These are phyloP conservation scores for Chlorella sorokiniana DNA, from an alignment of 139 green algal species.

Conservation along the genomic window DNA sequence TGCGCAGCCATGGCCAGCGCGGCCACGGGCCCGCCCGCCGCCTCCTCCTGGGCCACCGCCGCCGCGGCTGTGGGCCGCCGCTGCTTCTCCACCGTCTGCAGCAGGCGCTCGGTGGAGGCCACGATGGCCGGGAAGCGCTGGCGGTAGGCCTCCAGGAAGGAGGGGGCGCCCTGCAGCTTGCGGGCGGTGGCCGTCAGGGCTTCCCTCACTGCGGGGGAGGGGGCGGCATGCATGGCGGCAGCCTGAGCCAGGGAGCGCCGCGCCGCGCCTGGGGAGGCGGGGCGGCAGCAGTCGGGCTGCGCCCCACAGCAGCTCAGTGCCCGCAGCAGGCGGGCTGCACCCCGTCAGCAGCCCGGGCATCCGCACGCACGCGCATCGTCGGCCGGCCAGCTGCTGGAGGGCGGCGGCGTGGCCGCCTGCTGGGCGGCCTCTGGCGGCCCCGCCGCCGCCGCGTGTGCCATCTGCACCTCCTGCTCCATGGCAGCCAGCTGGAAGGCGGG, in stretches of 20 bases:
- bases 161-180: constrained; percentile 31
- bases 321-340: neutral
- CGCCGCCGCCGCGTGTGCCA: constrained; percentile 10
- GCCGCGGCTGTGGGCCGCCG: neutral
- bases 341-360: no score
- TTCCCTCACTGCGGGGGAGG: constrained; percentile 7
- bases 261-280: no score
- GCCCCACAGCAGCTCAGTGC: neutral
- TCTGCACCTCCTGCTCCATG: constrained; percentile 36
- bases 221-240: neutral
- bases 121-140: constrained; percentile 29
- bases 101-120: constrained; percentile 27
- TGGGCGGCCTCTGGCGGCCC: neutral
- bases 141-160: constrained; percentile 32
- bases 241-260: neutral
- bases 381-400: neutral
- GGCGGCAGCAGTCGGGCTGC: no score
- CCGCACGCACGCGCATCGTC: constrained; percentile 12
- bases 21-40: neutral
- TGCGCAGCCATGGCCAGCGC: constrained; percentile 6
- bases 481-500: constrained; percentile 33
- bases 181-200: constrained; percentile 21
- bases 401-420: neutral
- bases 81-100: constrained; percentile 36
- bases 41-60: neutral